phyloP scores from a whole-genome alignment of 1,139 yeast species.

The Diutina rugosa region DNA sequence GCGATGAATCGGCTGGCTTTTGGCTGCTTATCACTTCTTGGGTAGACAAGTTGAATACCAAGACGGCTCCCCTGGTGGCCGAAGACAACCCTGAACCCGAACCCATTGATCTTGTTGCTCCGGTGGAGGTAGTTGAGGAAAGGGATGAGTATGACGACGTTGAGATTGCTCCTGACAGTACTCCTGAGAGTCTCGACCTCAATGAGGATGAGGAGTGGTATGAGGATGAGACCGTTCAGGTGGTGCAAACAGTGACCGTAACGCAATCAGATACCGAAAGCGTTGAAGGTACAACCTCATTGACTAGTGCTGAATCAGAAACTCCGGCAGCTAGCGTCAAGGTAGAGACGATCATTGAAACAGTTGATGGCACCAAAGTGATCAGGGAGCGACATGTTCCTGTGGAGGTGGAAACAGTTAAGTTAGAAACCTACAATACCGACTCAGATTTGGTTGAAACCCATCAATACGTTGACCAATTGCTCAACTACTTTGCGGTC shows the following conservation, averaged over 20 bases:
- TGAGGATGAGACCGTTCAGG: background rate
- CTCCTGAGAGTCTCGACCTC: background rate
- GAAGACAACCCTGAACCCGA: background rate
- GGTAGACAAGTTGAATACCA: background rate
- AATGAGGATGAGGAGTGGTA: background rate
- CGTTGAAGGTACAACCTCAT: background rate
- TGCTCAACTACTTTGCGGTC: conserved; percentile 18
- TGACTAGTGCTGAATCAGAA: background rate
- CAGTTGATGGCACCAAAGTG: background rate
- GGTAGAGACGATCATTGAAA: background rate
- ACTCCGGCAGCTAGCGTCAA: background rate
- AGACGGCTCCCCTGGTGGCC: background rate
- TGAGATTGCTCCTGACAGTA: background rate
- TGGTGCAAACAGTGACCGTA: background rate
- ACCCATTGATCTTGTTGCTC: background rate
- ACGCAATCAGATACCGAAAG: background rate
- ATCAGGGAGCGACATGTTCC: background rate
- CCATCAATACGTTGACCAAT: conserved; percentile 12
- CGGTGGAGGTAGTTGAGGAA: background rate
- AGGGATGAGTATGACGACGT: background rate
- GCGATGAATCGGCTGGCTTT: background rate
- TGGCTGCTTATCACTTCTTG: background rate
- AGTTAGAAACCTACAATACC: background rate
- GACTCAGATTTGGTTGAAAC: background rate
- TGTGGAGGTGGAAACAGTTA: background rate